Evolutionary conservation across 805 yeast genomes (phyloP).

Genomic region (Metschnikowia chrysomelidarum): DNA sequence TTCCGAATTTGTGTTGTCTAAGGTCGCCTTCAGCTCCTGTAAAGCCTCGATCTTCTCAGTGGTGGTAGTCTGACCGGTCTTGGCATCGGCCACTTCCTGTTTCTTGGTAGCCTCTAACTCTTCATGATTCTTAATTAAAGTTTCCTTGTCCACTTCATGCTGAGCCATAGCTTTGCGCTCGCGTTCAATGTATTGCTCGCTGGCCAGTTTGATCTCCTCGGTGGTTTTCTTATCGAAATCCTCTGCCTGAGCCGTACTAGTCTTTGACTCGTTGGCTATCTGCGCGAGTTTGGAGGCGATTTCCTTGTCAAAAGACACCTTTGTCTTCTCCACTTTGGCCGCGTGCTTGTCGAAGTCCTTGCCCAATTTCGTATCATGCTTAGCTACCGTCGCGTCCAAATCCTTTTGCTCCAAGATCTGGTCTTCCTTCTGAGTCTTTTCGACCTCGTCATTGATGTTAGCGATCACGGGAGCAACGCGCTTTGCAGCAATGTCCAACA

Average conservation of each 20-base stretch:
- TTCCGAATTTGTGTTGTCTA: conserved; percentile 39
- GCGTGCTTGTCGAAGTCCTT: conserved; percentile 37
- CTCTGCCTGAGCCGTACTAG: conserved; percentile 30
- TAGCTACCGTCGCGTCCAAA: conserved; percentile 34
- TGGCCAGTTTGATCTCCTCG: conserved; percentile 44
- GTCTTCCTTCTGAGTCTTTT: conserved; percentile 43
- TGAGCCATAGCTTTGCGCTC: conserved; percentile 47
- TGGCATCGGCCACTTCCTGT: conserved; percentile 43
- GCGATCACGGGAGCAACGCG: conserved; percentile 55
- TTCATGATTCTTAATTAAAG: conserved; percentile 41
- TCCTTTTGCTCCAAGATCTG: conserved; percentile 39
- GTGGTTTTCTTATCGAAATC: conserved; percentile 41
- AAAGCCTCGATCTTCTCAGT: conserved; percentile 45
- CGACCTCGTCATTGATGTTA: conserved; percentile 49
- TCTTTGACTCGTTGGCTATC: conserved; percentile 21
- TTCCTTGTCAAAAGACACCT: conserved; percentile 41
- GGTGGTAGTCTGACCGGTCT: conserved; percentile 40
- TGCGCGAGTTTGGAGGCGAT: conserved; percentile 32
- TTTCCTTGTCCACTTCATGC: conserved; percentile 45
- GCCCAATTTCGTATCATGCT: conserved; percentile 36
- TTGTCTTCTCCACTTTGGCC: conserved; percentile 37
- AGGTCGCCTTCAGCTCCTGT: conserved; percentile 41
- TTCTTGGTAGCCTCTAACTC: conserved; percentile 45
- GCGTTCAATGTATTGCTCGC: conserved; percentile 42
- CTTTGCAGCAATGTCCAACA: conserved; percentile 52